phyloP scores from a whole-genome alignment of 2,329 filamentous ascomycete genomes.

The Aurifilum marmelostoma region DNA sequence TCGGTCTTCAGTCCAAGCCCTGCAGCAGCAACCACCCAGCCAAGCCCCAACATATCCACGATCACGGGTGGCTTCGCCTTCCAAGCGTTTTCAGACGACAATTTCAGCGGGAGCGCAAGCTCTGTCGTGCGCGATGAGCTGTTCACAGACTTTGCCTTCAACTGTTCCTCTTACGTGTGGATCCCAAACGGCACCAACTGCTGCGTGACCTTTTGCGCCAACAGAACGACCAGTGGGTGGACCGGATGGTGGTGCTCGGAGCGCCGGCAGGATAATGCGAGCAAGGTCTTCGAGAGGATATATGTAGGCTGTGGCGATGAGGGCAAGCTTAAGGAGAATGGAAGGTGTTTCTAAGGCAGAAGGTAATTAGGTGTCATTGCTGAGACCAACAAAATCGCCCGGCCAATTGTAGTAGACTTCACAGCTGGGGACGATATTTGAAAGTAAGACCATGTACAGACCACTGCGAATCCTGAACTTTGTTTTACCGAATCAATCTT shows the following conservation, averaged over 20 bases:
- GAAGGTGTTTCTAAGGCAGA: neutral
- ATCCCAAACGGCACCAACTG: neutral
- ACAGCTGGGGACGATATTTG: too few relatives aligned
- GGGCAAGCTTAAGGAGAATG: neutral
- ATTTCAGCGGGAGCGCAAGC: neutral
- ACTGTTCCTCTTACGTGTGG: neutral
- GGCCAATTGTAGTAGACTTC: too few relatives aligned
- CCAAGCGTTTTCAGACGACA: neutral
- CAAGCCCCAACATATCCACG: neutral
- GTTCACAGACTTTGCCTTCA: neutral
- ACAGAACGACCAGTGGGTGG: neutral
- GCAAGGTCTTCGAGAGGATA: neutral
- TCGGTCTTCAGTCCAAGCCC: neutral
- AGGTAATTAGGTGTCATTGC: too few relatives aligned
- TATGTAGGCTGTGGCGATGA: neutral
- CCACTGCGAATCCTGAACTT: too few relatives aligned
- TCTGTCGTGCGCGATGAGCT: neutral
- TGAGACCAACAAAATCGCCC: too few relatives aligned
- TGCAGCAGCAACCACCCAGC: neutral
- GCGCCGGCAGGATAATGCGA: neutral
- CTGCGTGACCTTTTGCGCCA: neutral
- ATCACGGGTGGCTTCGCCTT: neutral
- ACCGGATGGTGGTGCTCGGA: neutral
- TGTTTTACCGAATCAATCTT: too few relatives aligned
- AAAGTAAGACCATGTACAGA: too few relatives aligned